Evolutionary conservation across 805 yeast genomes (phyloP).

Genomic region (Saitoella complicata): DNA sequence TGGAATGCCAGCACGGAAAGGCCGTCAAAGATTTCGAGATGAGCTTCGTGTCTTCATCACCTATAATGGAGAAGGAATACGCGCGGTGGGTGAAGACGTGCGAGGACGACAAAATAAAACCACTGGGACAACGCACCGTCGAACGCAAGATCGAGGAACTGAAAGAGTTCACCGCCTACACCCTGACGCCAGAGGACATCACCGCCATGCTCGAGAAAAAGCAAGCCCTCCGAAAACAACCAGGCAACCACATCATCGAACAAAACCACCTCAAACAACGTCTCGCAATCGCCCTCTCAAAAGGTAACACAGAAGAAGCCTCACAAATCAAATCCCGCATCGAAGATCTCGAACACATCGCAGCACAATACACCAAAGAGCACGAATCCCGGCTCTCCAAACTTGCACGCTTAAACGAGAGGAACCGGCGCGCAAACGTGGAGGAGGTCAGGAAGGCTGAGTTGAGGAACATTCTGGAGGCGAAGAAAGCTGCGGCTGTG

Average conservation of each 20-base stretch:
- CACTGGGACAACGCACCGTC: constrained; percentile 51
- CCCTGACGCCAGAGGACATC: constrained; percentile 53
- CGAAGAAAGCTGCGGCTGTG: too few relatives aligned
- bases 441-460: constrained; percentile 69
- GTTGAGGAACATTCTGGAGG: constrained; percentile 14
- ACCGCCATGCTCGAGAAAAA: constrained; percentile 64
- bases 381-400: constrained; percentile 19
- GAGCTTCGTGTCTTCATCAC: constrained; percentile 25
- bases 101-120: constrained; percentile 34
- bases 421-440: constrained; percentile 71
- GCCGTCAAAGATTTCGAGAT: constrained; percentile 61
- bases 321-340: constrained; percentile 21
- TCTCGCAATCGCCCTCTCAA: constrained; percentile 52
- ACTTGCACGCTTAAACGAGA: constrained; percentile 59
- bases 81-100: constrained; percentile 49
- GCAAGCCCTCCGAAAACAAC: constrained; percentile 41
- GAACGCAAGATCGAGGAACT: constrained; percentile 50
- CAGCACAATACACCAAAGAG: constrained; percentile 1
- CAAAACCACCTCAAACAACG: constrained; percentile 58
- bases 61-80: constrained; percentile 37
- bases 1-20: constrained; percentile 69
- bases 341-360: constrained; percentile 15
- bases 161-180: constrained; percentile 43
- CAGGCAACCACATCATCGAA: constrained; percentile 65
- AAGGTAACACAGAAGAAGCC: constrained; percentile 19